Percentiles rank a stretch among this genome's conserved stretches.
Evolutionary conservation across 1,284 basidiomycete genomes (phyloP).

Genomic region (Irpex sp.): DNA sequence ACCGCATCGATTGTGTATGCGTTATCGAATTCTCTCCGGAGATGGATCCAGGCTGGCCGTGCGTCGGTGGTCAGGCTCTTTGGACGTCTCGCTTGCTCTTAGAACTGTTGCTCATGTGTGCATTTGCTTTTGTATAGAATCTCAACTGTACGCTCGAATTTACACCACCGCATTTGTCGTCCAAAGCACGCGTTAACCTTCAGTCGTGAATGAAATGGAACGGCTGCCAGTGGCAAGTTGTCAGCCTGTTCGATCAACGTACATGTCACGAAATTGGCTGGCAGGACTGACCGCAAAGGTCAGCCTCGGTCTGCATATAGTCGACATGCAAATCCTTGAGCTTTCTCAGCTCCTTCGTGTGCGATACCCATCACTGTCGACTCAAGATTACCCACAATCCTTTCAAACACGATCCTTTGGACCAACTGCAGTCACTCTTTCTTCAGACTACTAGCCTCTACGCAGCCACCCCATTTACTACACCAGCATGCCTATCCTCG

Average conservation of each 20-base stretch:
- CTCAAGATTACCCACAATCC: background rate
- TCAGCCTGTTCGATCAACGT: background rate
- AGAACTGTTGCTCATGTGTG: background rate
- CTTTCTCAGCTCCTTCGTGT: background rate
- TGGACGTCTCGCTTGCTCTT: background rate
- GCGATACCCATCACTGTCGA: background rate
- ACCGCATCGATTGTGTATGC: background rate
- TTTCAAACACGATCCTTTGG: background rate
- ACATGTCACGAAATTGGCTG: background rate
- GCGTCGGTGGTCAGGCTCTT: background rate
- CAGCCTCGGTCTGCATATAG: background rate
- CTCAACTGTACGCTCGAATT: background rate
- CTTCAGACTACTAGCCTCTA: background rate
- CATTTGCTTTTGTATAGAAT: background rate
- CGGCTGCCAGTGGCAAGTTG: background rate
- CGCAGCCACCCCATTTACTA: background rate
- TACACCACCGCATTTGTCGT: background rate
- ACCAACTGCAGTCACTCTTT: background rate
- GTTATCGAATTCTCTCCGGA: background rate
- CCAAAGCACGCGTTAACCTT: too few relatives aligned
- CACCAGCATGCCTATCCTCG: slow-evolving; percentile 2
- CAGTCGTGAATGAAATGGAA: too few relatives aligned
- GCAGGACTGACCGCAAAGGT: background rate
- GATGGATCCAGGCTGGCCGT: background rate
- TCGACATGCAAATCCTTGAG: background rate